These are phyloP conservation scores for Trichosporon sp. DNA, from an alignment of 1,284 basidiomycete genomes.

Conservation along the genomic window DNA sequence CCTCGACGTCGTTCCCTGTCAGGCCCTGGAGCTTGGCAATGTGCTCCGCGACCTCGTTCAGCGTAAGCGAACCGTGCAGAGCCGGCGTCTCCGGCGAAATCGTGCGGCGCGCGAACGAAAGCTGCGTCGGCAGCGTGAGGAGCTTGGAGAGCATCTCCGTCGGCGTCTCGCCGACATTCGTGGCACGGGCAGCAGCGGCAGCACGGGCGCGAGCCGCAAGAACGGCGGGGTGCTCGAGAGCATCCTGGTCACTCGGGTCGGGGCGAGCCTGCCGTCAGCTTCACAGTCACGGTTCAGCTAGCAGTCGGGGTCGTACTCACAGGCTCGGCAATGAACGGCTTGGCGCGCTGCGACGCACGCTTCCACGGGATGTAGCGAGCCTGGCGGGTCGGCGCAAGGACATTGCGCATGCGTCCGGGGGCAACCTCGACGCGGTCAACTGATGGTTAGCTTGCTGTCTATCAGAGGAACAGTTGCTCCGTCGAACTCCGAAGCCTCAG, in stretches of 20 bases:
- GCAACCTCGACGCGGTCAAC: slow-evolving; percentile 46
- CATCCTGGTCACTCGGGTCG: slow-evolving; percentile 13
- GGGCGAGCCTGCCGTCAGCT: slow-evolving; percentile 19
- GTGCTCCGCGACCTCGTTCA: slow-evolving; percentile 40
- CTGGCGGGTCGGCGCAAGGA: slow-evolving; percentile 42
- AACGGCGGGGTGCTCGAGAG: slow-evolving; percentile 23
- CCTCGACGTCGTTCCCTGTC: slow-evolving; percentile 31
- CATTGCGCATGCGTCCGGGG: slow-evolving; percentile 44
- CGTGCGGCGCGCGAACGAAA: slow-evolving; percentile 43
- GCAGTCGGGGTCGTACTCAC: slow-evolving; percentile 11
- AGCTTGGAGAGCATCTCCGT: slow-evolving; percentile 36
- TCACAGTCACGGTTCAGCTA: neutral
- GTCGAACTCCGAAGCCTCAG: slow-evolving; percentile 58
- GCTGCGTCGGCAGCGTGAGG: slow-evolving; percentile 34
- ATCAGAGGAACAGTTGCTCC: neutral
- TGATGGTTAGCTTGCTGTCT: slow-evolving; percentile 59
- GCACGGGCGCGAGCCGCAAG: neutral
- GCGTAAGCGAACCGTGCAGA: slow-evolving; percentile 48
- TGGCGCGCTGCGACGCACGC: slow-evolving; percentile 16
- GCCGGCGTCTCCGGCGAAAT: slow-evolving; percentile 37
- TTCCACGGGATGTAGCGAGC: slow-evolving; percentile 45
- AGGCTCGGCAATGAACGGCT: slow-evolving; percentile 7
- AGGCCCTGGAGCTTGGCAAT: slow-evolving; percentile 37
- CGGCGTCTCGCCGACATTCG: slow-evolving; percentile 27
- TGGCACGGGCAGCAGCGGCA: neutral